phyloP scores from a whole-genome alignment of 1,139 yeast genomes.

The Groenewaldozyma sp. region DNA sequence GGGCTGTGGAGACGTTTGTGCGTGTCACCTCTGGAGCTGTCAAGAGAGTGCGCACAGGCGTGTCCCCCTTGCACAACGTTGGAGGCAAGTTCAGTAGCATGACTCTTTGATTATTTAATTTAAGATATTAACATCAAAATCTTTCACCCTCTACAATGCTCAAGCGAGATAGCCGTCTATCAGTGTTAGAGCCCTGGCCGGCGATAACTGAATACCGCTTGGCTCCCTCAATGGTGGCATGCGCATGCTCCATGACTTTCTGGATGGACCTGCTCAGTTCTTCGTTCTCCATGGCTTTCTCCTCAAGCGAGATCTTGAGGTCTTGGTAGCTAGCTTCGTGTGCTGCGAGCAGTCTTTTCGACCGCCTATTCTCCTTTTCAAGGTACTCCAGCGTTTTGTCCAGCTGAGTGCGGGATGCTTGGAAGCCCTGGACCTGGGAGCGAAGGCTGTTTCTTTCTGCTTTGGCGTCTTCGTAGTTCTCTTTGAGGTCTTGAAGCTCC shows the following conservation, averaged over 20 bases:
- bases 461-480: constrained; percentile 15
- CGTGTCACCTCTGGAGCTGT: constrained; percentile 3
- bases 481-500: constrained; percentile 11
- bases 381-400: constrained; percentile 22
- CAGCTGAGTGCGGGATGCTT: constrained; percentile 19
- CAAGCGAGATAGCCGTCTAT: too few species aligned
- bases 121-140: too few species aligned
- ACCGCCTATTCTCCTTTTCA: constrained; percentile 23
- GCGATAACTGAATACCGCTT: constrained; percentile 22
- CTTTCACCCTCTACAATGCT: background rate
- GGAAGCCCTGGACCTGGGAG: constrained; percentile 21
- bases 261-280: constrained; percentile 26
- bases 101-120: constrained; percentile 10
- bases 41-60: constrained; percentile 19
- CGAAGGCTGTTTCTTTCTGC: constrained; percentile 23
- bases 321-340: constrained; percentile 28
- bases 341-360: constrained; percentile 19
- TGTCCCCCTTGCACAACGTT: constrained; percentile 20
- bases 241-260: constrained; percentile 30
- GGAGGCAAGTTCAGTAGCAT: constrained; percentile 20
- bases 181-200: constrained; percentile 6
- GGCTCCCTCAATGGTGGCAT: constrained; percentile 26
- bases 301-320: constrained; percentile 29
- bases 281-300: constrained; percentile 31
- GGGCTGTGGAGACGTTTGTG: constrained; percentile 48